A percentile compares a stretch with the other conserved stretches of the same genome.
These are phyloP conservation scores for Inosperma sp. DNA, from an alignment of 768 basidiomycete genomes.

Conservation along the genomic window DNA sequence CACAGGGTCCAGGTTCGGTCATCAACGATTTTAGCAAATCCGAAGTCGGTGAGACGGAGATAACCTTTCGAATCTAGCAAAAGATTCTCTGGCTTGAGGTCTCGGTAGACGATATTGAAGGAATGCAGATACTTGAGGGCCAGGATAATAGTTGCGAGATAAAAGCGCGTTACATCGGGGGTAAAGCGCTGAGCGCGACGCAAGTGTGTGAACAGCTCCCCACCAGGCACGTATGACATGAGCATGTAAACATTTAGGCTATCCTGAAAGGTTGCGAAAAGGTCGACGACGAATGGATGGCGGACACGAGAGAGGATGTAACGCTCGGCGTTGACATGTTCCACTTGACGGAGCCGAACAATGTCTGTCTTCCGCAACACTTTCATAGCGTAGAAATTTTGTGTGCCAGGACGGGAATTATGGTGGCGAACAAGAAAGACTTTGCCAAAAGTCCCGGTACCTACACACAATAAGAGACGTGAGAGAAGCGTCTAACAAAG, in stretches of 20 bases:
- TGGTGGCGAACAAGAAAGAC: slow-evolving; percentile 86
- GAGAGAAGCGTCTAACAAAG: slow-evolving; percentile 1
- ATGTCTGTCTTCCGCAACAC: slow-evolving; percentile 83
- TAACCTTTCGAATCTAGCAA: slow-evolving; percentile 91
- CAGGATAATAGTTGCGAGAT: slow-evolving; percentile 92
- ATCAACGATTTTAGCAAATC: slow-evolving; percentile 95
- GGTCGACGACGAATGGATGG: slow-evolving; percentile 95
- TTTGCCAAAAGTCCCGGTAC: slow-evolving; percentile 94
- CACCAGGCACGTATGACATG: slow-evolving; percentile 93
- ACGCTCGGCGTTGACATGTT: slow-evolving; percentile 96
- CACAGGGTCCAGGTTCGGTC: slow-evolving; percentile 98
- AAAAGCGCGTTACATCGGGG: slow-evolving; percentile 96
- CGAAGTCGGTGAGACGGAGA: slow-evolving; percentile 94
- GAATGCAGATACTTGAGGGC: slow-evolving; percentile 93
- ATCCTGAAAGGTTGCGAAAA: slow-evolving; percentile 95
- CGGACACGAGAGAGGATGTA: slow-evolving; percentile 87
- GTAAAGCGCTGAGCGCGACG: slow-evolving; percentile 93
- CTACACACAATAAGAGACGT: slow-evolving; percentile 37
- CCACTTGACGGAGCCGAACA: slow-evolving; percentile 88
- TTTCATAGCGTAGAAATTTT: slow-evolving; percentile 81
- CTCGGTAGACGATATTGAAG: slow-evolving; percentile 97
- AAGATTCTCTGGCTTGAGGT: slow-evolving; percentile 98
- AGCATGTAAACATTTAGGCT: slow-evolving; percentile 97
- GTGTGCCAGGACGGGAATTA: slow-evolving; percentile 44
- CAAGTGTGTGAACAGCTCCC: slow-evolving; percentile 95